Evolutionary conservation across 768 basidiomycete genomes (phyloP), one percentile per base, ranked within the genome.

Genomic region (Pholiota molesta): DNA sequence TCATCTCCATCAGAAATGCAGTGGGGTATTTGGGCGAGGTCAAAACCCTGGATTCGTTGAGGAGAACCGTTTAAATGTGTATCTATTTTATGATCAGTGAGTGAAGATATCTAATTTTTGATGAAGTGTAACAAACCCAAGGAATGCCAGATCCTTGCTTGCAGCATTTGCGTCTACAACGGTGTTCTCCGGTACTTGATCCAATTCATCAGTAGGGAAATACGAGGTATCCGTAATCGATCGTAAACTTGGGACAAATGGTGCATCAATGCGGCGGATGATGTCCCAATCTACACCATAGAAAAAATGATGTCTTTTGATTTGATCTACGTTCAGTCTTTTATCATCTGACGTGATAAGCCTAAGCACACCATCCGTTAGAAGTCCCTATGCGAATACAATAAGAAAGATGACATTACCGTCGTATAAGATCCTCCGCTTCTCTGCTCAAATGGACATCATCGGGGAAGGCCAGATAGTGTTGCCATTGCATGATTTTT

Each of bases 151-250:
- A 72, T 89, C 87, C 66, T 83, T 86, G 70, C 79, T 76, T 28
- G 83, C 79, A 19, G 73, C 78, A 49, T 74, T 72, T 53, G 77
- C 64, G 42, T 83, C 78, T 26, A 73, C 63, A 26, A 79, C 67
- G 11, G 72, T 66, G 62, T 84, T 82, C 53, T 84, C 82, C 10
- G 85, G 78, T 2, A 68, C 89, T 75, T 95, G 91, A 60, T 96
- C 93, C 58, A 96, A 83, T 67, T 97, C 94, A 62, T 97, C 95
- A 2, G 92, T 95, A 0, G 96, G 96, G 85, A 97, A 97, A 78
- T 97, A 97, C n/a, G 94, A 95, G 1, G 96, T 97, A 66, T 98
- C 96, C 37, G 95, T 96, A 70, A 96, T 91, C 8, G 92, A 95
- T 42, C 91, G 86, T 33, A 99, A 81, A 60, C 94, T 92, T 19